Percentiles rank a stretch among this genome's conserved stretches.
Conservation (phyloP, 345 rosid species). For the Citrus hindsii region DNA sequence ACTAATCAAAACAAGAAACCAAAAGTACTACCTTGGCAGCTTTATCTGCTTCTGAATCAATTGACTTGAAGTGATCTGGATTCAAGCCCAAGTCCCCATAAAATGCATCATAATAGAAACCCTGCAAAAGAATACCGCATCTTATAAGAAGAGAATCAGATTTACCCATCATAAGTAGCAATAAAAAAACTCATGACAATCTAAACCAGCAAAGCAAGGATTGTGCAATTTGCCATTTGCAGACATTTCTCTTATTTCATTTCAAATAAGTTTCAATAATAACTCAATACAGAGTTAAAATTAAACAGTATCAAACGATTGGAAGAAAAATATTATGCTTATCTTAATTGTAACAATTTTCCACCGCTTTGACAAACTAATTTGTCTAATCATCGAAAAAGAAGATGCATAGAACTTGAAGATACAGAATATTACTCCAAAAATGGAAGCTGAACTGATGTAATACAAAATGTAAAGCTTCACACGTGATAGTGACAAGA, state of each 20-base stretch:
- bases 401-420: neutral
- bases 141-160: neutral
- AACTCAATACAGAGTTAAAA: neutral
- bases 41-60: slow-evolving; percentile 63
- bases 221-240: neutral
- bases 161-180: neutral
- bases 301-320: neutral
- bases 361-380: slow-evolving; percentile 1
- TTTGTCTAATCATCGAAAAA: neutral
- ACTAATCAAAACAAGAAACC: slow-evolving; percentile 11
- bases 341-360: neutral
- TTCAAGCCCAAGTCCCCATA: slow-evolving; percentile 85
- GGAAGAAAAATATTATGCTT: neutral
- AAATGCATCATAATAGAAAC: slow-evolving; percentile 96
- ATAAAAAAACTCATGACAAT: neutral
- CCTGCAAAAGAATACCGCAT: slow-evolving; percentile 45
- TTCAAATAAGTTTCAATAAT: neutral
- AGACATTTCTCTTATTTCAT: neutral
- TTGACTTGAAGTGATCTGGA: slow-evolving; percentile 81
- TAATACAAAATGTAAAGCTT: neutral
- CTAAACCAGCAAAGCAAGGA: neutral
- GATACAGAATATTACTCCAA: neutral
- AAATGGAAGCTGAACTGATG: neutral
- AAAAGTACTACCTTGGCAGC: slow-evolving; percentile 61
- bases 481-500: neutral